These are phyloP conservation scores for Mycosphaerella sp. DNA, from an alignment of 2,329 filamentous ascomycete genomes.

Conservation along the genomic window DNA sequence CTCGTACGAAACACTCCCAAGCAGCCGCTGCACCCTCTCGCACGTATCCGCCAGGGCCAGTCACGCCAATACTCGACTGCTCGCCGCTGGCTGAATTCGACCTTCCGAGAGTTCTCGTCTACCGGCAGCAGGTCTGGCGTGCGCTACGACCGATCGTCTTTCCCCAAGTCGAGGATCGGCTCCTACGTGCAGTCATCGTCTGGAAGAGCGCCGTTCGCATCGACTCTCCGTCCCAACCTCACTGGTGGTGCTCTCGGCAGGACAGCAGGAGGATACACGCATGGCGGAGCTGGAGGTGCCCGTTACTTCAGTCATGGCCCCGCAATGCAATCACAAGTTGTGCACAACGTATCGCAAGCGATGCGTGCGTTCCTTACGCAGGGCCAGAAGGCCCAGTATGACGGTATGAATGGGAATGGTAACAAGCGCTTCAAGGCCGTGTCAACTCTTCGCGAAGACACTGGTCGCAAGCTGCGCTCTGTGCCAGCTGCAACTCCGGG, in stretches of 20 bases:
- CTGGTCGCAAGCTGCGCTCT: conserved; percentile 59
- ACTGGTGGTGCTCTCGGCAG: conserved; percentile 80
- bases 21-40: conserved; percentile 56
- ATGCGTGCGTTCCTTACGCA: conserved; percentile 89
- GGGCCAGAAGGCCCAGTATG: conserved; percentile 80
- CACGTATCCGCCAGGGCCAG: conserved; percentile 57
- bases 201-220: conserved; percentile 77
- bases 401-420: conserved; percentile 65
- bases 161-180: conserved; percentile 52
- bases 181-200: conserved; percentile 57
- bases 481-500: conserved; percentile 58
- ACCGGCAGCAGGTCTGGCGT: conserved; percentile 31
- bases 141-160: conserved; percentile 47
- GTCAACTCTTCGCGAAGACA: conserved; percentile 66
- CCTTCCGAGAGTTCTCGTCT: conserved; percentile 48
- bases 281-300: conserved; percentile 62
- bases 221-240: conserved; percentile 81
- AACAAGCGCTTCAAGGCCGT: conserved; percentile 74
- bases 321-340: conserved; percentile 76
- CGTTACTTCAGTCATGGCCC: conserved; percentile 89
- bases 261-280: conserved; percentile 80
- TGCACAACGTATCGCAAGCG: conserved; percentile 91
- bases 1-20: conserved; percentile 51
- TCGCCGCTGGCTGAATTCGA: conserved; percentile 39
- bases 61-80: conserved; percentile 57